Evolutionary conservation across 768 basidiomycete genomes (phyloP).

Genomic region (Suillus tomentosus): DNA sequence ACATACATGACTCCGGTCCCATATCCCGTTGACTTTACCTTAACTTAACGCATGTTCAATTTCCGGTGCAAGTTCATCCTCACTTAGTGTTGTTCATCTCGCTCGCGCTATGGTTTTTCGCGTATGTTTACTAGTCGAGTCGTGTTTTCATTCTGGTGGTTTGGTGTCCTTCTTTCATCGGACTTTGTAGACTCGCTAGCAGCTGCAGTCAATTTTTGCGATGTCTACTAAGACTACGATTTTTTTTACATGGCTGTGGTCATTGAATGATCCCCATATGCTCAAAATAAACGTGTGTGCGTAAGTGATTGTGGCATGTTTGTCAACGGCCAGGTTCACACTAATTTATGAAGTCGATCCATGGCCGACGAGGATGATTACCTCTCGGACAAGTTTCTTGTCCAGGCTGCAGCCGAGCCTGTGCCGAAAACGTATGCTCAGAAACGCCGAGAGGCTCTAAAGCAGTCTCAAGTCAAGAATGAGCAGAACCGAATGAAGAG

Average conservation of each 20-base stretch:
- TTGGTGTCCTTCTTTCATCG: constrained; percentile 42
- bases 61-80: constrained; percentile 26
- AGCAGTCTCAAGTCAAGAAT: constrained; percentile 61
- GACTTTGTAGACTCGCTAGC: constrained; percentile 33
- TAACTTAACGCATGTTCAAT: constrained; percentile 29
- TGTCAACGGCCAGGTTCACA: constrained; percentile 13
- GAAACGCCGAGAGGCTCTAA: constrained; percentile 65
- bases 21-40: constrained; percentile 29
- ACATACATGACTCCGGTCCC: constrained; percentile 17
- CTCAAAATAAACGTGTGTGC: constrained; percentile 2
- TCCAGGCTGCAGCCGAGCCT: constrained; percentile 36
- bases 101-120: constrained; percentile 36
- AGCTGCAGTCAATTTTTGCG: constrained; percentile 28
- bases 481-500: constrained; percentile 67
- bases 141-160: constrained; percentile 36
- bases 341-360: constrained; percentile 10
- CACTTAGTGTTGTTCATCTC: constrained; percentile 35
- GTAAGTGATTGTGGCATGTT: constrained; percentile 21
- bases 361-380: constrained; percentile 88
- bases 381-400: constrained; percentile 84
- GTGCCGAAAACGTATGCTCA: constrained; percentile 68
- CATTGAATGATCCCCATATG: constrained; percentile 15
- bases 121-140: constrained; percentile 37
- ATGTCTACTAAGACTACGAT: constrained; percentile 27
- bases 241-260: constrained; percentile 30